These are phyloP conservation scores for Umbelopsis ramanniana DNA, from an alignment of 192 early-diverging fungal genomes.

Conservation along the genomic window DNA sequence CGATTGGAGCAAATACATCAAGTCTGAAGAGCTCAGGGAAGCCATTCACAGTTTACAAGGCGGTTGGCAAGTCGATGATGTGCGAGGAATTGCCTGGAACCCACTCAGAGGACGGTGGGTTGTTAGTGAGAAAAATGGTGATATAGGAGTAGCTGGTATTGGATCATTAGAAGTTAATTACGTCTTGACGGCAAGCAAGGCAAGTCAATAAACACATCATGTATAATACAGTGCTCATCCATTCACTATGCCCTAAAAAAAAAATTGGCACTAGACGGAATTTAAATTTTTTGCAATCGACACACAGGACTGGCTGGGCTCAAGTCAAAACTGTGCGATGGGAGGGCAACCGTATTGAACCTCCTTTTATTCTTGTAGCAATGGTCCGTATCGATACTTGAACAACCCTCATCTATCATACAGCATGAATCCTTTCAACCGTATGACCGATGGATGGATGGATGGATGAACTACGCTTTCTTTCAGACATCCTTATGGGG, in stretches of 20 bases:
- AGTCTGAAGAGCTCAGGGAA: constrained; percentile 69
- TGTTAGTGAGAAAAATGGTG: constrained; percentile 30
- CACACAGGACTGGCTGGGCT: background rate
- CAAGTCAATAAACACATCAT: background rate
- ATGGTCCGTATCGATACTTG: constrained; percentile 6
- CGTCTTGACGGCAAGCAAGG: constrained; percentile 45
- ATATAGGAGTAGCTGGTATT: constrained; percentile 32
- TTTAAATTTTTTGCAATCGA: background rate
- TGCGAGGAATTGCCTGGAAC: constrained; percentile 59
- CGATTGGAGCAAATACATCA: constrained; percentile 82
- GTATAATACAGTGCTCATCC: no score
- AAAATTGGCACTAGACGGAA: background rate
- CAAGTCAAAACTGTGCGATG: background rate
- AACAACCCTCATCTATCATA: background rate
- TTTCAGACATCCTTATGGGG: no score
- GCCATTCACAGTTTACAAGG: constrained; percentile 51
- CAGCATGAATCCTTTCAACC: background rate
- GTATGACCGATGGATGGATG: constrained; percentile 7
- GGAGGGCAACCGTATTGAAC: background rate
- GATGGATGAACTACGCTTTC: no score
- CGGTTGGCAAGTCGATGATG: constrained; percentile 52
- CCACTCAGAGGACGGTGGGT: constrained; percentile 55
- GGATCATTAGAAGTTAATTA: constrained; percentile 50
- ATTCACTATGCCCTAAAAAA: background rate
- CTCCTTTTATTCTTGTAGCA: constrained; percentile 18